Percentiles rank a stretch among this genome's conserved stretches.
These are phyloP conservation scores for Rhizopogon parksii DNA, from an alignment of 1,284 basidiomycete species.

Conservation along the genomic window DNA sequence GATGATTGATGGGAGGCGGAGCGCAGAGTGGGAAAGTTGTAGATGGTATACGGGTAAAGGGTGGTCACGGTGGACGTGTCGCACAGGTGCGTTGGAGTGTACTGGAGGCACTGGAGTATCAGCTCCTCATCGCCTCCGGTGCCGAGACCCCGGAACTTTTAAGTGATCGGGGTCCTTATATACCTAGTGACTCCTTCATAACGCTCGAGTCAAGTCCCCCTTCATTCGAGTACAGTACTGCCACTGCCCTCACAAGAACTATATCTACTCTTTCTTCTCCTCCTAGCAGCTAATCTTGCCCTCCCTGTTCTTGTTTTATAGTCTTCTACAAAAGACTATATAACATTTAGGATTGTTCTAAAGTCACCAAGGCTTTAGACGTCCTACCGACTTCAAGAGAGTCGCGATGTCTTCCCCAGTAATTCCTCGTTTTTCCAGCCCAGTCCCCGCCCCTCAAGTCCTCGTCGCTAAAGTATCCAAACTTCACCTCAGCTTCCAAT, in stretches of 20 bases:
- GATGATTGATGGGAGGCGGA: background rate
- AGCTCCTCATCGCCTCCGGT: too few relatives aligned
- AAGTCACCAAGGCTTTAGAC: conserved; percentile 27
- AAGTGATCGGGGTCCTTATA: conserved; percentile 4
- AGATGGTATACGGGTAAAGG: too few relatives aligned
- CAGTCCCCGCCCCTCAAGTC: conserved; percentile 17
- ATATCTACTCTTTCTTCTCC: background rate
- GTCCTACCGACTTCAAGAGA: conserved; percentile 16
- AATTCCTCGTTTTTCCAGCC: conserved; percentile 22
- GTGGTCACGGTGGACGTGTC: too few relatives aligned
- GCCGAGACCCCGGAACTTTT: conserved; percentile 4
- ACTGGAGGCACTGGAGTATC: too few relatives aligned
- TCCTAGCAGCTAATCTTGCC: too few relatives aligned
- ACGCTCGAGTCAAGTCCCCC: conserved; percentile 7
- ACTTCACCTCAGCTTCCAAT: conserved; percentile 9
- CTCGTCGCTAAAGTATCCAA: conserved; percentile 14
- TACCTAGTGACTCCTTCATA: conserved; percentile 14
- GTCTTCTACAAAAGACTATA: conserved; percentile 25
- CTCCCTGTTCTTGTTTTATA: conserved; percentile 11
- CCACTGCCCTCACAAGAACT: conserved; percentile 7
- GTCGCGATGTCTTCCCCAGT: conserved; percentile 34
- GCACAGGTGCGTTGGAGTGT: too few relatives aligned
- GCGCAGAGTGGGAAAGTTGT: background rate
- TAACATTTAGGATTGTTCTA: conserved; percentile 23
- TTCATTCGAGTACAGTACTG: background rate